These are phyloP conservation scores for Dactylellina parvicollis DNA, from an alignment of 2,329 filamentous ascomycete species.

Conservation along the genomic window DNA sequence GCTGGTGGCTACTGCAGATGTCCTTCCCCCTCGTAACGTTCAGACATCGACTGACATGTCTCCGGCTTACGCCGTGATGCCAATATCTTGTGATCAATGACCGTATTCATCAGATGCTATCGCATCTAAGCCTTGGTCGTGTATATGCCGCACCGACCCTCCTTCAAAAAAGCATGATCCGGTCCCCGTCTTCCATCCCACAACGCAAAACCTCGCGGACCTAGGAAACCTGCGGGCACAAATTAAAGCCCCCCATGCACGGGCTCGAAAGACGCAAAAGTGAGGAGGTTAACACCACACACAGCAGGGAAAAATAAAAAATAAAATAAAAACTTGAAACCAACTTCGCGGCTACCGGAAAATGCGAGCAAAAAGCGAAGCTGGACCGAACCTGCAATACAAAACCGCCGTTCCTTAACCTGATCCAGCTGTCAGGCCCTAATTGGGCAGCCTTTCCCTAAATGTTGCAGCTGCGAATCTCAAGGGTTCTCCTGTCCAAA, in stretches of 20 bases:
- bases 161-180: not conserved
- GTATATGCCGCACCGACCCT: conserved; percentile 9
- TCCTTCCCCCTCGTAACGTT: conserved; percentile 15
- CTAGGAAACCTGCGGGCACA: no score
- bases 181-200: not conserved
- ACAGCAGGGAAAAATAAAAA: not conserved
- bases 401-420: conserved; percentile 36
- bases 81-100: conserved; percentile 53
- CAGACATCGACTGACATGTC: conserved; percentile 20
- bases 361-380: conserved; percentile 10
- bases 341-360: conserved; percentile 36
- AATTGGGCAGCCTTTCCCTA: conserved; percentile 44
- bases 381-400: not conserved
- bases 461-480: not conserved
- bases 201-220: not conserved
- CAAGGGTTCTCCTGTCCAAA: not conserved
- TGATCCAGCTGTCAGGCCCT: conserved; percentile 54
- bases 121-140: not conserved
- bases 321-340: conserved; percentile 38
- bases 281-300: conserved; percentile 1
- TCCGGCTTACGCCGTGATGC: conserved; percentile 39
- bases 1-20: no score
- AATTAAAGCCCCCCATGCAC: conserved; percentile 38
- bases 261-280: conserved; percentile 29
- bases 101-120: conserved; percentile 47